Conservation (phyloP, 305 asterid species). For the Fraxinus angustifolia region DNA sequence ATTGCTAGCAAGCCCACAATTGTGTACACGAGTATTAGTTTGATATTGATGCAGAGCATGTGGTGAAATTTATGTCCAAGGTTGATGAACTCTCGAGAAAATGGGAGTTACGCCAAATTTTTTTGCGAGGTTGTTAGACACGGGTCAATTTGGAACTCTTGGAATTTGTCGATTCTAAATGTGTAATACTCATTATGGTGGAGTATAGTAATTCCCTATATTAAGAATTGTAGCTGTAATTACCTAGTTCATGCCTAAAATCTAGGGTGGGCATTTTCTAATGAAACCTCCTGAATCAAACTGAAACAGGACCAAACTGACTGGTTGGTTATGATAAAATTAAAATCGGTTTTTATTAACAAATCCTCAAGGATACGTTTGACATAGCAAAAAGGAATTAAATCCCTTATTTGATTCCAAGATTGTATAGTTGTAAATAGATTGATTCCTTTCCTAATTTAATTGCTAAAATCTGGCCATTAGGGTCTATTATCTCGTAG, state of each 20-base stretch:
- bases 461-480: neutral
- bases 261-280: neutral
- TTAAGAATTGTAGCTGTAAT: neutral
- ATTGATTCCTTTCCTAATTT: neutral
- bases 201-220: neutral
- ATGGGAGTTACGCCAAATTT: neutral
- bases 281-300: neutral
- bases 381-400: neutral
- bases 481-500: neutral
- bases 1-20: neutral
- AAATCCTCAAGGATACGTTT: neutral
- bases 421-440: neutral
- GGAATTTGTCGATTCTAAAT: neutral
- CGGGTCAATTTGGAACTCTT: neutral
- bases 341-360: neutral
- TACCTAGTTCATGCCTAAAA: neutral
- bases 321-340: neutral
- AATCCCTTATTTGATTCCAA: neutral
- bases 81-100: neutral
- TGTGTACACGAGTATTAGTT: neutral
- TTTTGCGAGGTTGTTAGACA: neutral
- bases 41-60: neutral
- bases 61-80: neutral
- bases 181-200: neutral
- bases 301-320: neutral